These are phyloP conservation scores for Fusarium scirpi DNA, from an alignment of 2,329 filamentous ascomycete genomes.

Conservation along the genomic window DNA sequence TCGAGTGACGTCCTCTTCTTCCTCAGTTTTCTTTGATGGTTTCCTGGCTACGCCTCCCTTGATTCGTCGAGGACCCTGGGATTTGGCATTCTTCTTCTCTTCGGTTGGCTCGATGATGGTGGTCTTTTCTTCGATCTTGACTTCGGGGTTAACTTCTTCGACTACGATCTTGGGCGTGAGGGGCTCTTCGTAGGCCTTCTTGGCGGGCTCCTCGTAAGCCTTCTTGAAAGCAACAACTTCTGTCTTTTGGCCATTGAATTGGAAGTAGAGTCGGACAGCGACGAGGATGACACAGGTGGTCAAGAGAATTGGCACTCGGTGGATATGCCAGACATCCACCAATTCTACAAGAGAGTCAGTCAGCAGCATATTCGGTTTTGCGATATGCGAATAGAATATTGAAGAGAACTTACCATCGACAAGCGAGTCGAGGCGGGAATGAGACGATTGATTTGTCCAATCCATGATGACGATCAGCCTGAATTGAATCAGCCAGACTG, in stretches of 20 bases:
- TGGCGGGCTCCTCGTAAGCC: slow-evolving; percentile 46
- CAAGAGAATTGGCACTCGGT: slow-evolving; percentile 60
- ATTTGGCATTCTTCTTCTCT: slow-evolving; percentile 48
- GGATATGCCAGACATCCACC: slow-evolving; percentile 60
- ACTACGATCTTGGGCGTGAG: slow-evolving; percentile 19
- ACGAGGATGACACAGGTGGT: slow-evolving; percentile 54
- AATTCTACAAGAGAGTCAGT: slow-evolving; percentile 47
- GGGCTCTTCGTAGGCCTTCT: neutral
- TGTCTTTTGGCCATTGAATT: slow-evolving; percentile 52
- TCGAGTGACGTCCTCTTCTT: slow-evolving; percentile 50
- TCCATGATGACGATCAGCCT: slow-evolving; percentile 39
- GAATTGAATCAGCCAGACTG: slow-evolving; percentile 15
- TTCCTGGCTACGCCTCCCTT: slow-evolving; percentile 58
- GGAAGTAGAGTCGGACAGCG: slow-evolving; percentile 58
- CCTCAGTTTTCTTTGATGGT: slow-evolving; percentile 42
- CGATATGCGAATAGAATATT: neutral
- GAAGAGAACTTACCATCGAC: slow-evolving; percentile 40
- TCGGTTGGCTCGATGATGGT: slow-evolving; percentile 35
- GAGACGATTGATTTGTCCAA: slow-evolving; percentile 44
- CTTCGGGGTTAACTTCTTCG: slow-evolving; percentile 4
- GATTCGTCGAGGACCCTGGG: slow-evolving; percentile 62
- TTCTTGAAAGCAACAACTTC: slow-evolving; percentile 55
- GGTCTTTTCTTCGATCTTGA: slow-evolving; percentile 30
- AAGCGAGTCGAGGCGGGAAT: slow-evolving; percentile 42
- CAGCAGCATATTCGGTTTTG: slow-evolving; percentile 18